Base-by-base conservation (phyloP, 1,284 basidiomycete genomes). In the Fomitopsis pinicola region DNA sequence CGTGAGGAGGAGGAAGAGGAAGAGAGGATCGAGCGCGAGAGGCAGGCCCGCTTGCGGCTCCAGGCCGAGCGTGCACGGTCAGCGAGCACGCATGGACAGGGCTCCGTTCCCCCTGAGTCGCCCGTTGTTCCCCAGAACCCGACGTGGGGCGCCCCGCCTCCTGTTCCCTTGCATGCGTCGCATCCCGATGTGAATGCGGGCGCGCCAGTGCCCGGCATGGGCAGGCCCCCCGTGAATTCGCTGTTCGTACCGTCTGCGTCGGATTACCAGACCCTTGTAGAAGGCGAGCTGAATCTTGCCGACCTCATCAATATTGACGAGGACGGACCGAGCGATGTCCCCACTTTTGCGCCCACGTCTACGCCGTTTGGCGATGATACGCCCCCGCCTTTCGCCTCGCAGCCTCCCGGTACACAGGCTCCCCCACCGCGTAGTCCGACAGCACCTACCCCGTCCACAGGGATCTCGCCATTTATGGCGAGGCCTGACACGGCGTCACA, bases 291-390 rank as follows among this genome's bases (percentile, higher is more conserved):
- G 56, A 88, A 90, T 68, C 80, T 91, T 15, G 83, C 83, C 42
- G 89, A 91, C 70, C 76, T 91, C 64, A 91, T 91, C 65, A 89
- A 91, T 69, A 85, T 91, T 63, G 89, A 91, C 64, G 89, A 90
- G 60, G 89, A 91, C 62, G 74, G 74, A 0, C 62, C 71, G 19
- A 67, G 65, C 30, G 66, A 73, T 42, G 61, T 70, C 15, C 65
- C 69, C 26, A 61, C 64, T 48, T 42, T 65, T 42, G 67, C 64
- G 19, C 12, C 63, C 9, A 22, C 60, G 42, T 54, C 66, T 22
- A 66, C 64, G 57, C 61, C 67, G 28, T 66, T 66, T 50, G 63
- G 60, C 7, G 63, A 65, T 57, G 38, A 35, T 40, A 57, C 65
- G 14, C 61, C 64, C 12, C 45, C 54, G 35, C 50, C 55, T 7